Conservation (phyloP, 176 grass and related monocot genomes). For the Echinochloa phyllopogon region DNA sequence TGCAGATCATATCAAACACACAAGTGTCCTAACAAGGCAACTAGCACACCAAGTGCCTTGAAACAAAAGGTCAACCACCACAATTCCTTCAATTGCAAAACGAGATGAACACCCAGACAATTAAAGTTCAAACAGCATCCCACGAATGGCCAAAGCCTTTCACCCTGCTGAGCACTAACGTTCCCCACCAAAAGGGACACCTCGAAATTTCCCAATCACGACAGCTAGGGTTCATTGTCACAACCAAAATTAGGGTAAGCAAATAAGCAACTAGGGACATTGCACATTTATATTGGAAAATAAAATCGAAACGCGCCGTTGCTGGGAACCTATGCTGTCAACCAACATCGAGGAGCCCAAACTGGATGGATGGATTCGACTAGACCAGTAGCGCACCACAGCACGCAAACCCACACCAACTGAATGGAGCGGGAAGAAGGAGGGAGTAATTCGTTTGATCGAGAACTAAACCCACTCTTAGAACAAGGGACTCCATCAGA, state of each 20-base stretch:
- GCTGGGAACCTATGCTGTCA: background rate
- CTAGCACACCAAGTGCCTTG: background rate
- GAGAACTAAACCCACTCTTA: background rate
- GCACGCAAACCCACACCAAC: background rate
- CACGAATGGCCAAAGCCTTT: background rate
- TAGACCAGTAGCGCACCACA: background rate
- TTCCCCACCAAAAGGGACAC: background rate
- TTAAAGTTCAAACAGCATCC: slow-evolving; percentile 1
- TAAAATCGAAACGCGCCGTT: background rate
- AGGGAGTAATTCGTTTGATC: background rate
- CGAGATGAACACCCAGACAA: background rate
- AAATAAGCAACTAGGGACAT: background rate
- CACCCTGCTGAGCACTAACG: background rate
- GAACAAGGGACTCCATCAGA: background rate
- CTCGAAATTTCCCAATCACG: background rate
- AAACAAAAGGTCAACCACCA: background rate
- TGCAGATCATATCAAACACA: background rate
- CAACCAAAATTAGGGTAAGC: slow-evolving; percentile 20
- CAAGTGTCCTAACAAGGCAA: background rate
- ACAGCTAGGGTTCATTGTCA: background rate
- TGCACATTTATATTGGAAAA: background rate
- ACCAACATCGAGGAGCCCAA: background rate
- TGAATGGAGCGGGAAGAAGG: background rate
- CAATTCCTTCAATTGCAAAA: background rate
- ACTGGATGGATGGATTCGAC: background rate